phyloP scores from a whole-genome alignment of 2,329 filamentous ascomycete species.

The Trichoderma guizhouense region DNA sequence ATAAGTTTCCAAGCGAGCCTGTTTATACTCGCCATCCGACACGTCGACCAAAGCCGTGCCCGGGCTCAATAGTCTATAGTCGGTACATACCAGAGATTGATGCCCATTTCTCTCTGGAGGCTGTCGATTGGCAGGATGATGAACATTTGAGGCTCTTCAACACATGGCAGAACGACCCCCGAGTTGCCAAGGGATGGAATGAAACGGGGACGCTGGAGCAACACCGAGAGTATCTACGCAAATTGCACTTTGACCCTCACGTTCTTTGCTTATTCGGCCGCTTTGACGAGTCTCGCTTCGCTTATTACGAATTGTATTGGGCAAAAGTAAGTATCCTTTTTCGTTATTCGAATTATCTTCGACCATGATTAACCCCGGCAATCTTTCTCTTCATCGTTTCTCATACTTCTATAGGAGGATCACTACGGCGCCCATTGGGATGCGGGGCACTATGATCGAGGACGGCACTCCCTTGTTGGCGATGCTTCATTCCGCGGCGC shows the following conservation, averaged over 20 bases:
- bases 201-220: constrained; percentile 70
- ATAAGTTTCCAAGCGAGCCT: constrained; percentile 27
- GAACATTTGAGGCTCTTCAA: constrained; percentile 67
- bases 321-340: constrained; percentile 37
- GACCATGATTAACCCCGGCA: not conserved
- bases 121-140: constrained; percentile 59
- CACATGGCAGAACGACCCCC: constrained; percentile 75
- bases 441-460: constrained; percentile 54
- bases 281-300: constrained; percentile 67
- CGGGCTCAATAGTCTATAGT: constrained; percentile 67
- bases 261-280: constrained; percentile 63
- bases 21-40: constrained; percentile 57
- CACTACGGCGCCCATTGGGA: constrained; percentile 57
- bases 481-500: constrained; percentile 52
- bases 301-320: constrained; percentile 79
- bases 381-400: not conserved
- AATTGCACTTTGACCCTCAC: constrained; percentile 66
- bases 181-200: constrained; percentile 73
- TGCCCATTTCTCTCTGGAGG: constrained; percentile 70
- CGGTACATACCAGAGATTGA: constrained; percentile 70
- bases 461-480: constrained; percentile 58
- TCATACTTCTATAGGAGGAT: constrained; percentile 37
- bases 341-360: not conserved
- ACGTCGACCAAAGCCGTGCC: constrained; percentile 63
- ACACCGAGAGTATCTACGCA: constrained; percentile 65